Evolutionary conservation across 2,329 filamentous ascomycete species (phyloP).

Genomic region (Fulvia fulva): DNA sequence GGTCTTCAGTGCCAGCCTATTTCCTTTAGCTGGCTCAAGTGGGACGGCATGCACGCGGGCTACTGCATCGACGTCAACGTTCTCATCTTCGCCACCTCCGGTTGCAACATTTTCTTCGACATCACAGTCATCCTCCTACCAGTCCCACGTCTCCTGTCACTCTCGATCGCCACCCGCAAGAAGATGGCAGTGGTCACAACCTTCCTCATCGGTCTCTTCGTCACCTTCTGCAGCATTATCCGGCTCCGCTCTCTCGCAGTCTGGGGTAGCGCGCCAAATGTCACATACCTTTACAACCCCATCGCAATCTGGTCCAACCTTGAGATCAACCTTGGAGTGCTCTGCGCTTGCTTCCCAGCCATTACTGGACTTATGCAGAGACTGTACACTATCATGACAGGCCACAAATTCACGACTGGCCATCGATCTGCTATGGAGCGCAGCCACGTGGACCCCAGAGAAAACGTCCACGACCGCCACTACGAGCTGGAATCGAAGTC

Average conservation of each 20-base stretch:
- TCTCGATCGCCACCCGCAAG: conserved; percentile 18
- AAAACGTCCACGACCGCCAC: conserved; percentile 5
- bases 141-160: conserved; percentile 17
- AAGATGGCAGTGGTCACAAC: conserved; percentile 21
- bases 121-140: conserved; percentile 21
- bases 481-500: conserved; percentile 11
- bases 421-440: conserved; percentile 6
- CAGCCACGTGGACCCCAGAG: background rate
- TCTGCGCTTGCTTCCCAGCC: conserved; percentile 25
- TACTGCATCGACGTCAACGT: conserved; percentile 21
- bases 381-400: conserved; percentile 10
- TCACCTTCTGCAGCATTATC: conserved; percentile 22
- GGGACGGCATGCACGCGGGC: conserved; percentile 18
- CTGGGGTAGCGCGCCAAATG: conserved; percentile 15
- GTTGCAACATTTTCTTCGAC: conserved; percentile 22
- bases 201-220: conserved; percentile 23
- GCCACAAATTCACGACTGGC: conserved; percentile 13
- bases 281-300: conserved; percentile 21
- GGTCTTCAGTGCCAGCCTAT: conserved; percentile 16
- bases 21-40: conserved; percentile 14
- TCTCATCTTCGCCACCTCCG: conserved; percentile 18
- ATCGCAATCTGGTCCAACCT: conserved; percentile 22
- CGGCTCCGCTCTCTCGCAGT: conserved; percentile 16
- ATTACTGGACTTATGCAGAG: conserved; percentile 20
- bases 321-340: conserved; percentile 21